These are phyloP conservation scores for Cladorrhinum sp. DNA, from an alignment of 2,329 filamentous ascomycete species.

Conservation along the genomic window DNA sequence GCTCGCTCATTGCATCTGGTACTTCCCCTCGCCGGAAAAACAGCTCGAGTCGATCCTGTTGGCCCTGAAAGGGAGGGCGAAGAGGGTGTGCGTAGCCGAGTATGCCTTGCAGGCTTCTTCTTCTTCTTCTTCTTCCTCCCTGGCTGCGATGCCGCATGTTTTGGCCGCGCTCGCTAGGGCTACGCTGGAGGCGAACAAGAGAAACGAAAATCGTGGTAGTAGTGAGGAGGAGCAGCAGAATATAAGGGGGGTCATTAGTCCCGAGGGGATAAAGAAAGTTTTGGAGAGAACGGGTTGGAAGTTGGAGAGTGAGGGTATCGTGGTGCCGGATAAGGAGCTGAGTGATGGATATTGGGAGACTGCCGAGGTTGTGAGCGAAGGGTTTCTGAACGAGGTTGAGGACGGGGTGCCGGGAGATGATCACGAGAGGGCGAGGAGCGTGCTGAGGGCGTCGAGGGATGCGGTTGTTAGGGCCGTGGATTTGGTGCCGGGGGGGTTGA, in stretches of 20 bases:
- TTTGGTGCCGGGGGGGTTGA: slow-evolving; percentile 27
- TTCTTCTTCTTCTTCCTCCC: slow-evolving; percentile 35
- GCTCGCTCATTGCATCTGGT: slow-evolving; percentile 52
- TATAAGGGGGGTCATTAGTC: slow-evolving; percentile 45
- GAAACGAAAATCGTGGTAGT: too few relatives aligned
- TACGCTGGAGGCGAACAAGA: slow-evolving; percentile 41
- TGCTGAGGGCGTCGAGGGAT: slow-evolving; percentile 33
- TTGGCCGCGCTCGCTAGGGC: slow-evolving; percentile 47
- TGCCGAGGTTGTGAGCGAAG: slow-evolving; percentile 29
- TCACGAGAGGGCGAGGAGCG: slow-evolving; percentile 30
- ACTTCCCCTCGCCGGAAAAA: slow-evolving; percentile 42
- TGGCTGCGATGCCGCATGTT: slow-evolving; percentile 46
- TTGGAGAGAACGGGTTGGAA: slow-evolving; percentile 38
- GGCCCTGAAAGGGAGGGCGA: slow-evolving; percentile 34
- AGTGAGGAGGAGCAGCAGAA: slow-evolving; percentile 43
- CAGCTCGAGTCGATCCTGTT: slow-evolving; percentile 36
- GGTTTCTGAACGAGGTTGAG: slow-evolving; percentile 35
- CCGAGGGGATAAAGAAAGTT: slow-evolving; percentile 37
- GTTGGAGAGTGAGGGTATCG: slow-evolving; percentile 34
- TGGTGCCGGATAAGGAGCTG: slow-evolving; percentile 39
- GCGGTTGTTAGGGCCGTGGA: slow-evolving; percentile 32
- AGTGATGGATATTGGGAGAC: slow-evolving; percentile 49
- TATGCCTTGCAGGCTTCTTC: slow-evolving; percentile 36
- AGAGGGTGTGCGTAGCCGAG: slow-evolving; percentile 43
- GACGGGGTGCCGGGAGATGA: slow-evolving; percentile 26